A percentile compares a stretch with the other conserved stretches of the same genome.
phyloP scores from a whole-genome alignment of 768 basidiomycete species.

The Panaeolus cyanescens region DNA sequence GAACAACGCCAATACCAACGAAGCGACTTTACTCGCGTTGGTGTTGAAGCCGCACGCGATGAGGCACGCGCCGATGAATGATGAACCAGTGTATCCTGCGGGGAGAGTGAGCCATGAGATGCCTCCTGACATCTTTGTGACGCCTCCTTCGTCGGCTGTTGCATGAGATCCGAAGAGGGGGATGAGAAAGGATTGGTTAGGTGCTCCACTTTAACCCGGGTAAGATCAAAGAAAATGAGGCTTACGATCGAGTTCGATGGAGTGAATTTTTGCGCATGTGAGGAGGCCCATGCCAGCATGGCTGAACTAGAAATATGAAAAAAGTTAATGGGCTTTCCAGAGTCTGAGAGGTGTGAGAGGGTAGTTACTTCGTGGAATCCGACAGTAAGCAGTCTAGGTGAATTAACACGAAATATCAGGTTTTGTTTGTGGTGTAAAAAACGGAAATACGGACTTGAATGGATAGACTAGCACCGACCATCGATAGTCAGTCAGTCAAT shows the following conservation, averaged over 20 bases:
- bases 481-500: background rate
- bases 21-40: slow-evolving; percentile 85
- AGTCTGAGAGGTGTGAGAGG: background rate
- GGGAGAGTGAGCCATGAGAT: slow-evolving; percentile 81
- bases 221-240: slow-evolving; percentile 11
- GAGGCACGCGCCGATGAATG: slow-evolving; percentile 82
- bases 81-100: slow-evolving; percentile 81
- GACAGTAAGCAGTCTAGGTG: slow-evolving; percentile 70
- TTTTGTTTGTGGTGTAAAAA: background rate
- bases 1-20: slow-evolving; percentile 78
- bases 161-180: slow-evolving; percentile 11
- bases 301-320: slow-evolving; percentile 65
- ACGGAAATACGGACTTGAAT: slow-evolving; percentile 69
- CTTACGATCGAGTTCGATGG: slow-evolving; percentile 86
- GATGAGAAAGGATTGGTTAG: too few species aligned
- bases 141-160: slow-evolving; percentile 85
- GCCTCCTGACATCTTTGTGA: slow-evolving; percentile 86
- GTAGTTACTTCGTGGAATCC: slow-evolving; percentile 80
- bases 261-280: slow-evolving; percentile 85
- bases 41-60: slow-evolving; percentile 91
- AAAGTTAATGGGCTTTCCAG: slow-evolving; percentile 1
- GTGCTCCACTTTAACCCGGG: too few species aligned
- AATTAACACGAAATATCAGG: background rate
- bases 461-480: slow-evolving; percentile 65
- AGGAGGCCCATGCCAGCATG: slow-evolving; percentile 80